phyloP scores from a whole-genome alignment of 345 rosid genomes.

The Eucalyptus marginata region DNA sequence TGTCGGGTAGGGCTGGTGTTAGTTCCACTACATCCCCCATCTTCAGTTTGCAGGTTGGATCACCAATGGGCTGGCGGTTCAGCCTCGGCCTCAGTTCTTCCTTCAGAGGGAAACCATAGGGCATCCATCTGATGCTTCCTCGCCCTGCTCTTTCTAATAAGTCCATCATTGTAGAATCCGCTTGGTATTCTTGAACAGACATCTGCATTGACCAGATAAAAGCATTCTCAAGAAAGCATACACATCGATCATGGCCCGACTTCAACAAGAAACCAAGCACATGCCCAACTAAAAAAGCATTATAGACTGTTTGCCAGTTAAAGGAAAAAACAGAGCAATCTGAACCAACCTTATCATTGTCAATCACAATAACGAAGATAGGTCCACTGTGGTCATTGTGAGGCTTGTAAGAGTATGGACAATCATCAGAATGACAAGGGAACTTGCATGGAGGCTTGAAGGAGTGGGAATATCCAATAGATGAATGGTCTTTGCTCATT shows the following conservation, averaged over 20 bases:
- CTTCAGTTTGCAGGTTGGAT: conserved; percentile 53
- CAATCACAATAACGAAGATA: conserved; percentile 63
- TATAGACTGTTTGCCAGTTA: not conserved
- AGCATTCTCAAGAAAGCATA: not conserved
- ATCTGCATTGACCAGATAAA: conserved; percentile 38
- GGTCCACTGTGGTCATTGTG: conserved; percentile 59
- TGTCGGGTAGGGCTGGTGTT: conserved; percentile 67
- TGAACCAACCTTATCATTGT: conserved; percentile 67
- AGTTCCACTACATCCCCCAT: conserved; percentile 99
- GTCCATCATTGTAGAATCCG: conserved; percentile 58
- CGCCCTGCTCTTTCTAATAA: conserved; percentile 61
- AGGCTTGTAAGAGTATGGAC: conserved; percentile 67
- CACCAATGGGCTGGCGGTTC: conserved; percentile 52
- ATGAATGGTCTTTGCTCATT: conserved; percentile 49
- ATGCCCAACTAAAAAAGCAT: not conserved
- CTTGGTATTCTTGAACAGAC: conserved; percentile 85
- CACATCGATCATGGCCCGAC: not conserved
- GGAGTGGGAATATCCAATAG: conserved; percentile 29
- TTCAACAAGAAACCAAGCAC: not conserved
- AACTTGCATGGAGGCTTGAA: conserved; percentile 66
- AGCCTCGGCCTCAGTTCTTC: conserved; percentile 82
- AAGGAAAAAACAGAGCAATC: not conserved
- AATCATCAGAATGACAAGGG: conserved; percentile 65
- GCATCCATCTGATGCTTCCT: conserved; percentile 55
- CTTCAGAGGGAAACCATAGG: conserved; percentile 62